Evolutionary conservation across 1,284 basidiomycete genomes (phyloP), one percentile per base, ranked within the genome.

Genomic region (Melanopsichium pennsylvanicum): DNA sequence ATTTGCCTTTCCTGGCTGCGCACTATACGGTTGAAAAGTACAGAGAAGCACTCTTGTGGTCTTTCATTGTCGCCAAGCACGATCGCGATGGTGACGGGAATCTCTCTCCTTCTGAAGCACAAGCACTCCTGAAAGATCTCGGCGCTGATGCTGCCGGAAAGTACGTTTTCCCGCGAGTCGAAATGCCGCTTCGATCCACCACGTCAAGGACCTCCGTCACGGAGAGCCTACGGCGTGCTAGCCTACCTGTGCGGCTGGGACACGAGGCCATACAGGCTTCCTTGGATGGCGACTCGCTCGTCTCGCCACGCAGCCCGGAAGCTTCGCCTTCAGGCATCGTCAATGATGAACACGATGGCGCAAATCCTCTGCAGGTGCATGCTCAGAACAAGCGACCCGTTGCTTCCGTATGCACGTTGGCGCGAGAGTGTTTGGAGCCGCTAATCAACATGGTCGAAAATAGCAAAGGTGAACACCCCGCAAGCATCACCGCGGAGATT

Each of bases 41-140:
- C 18, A 36, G 62, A 10, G 62, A 66, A 19, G 62, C 62, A 2
- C 50, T 66, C 10, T 23, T 66, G 13, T 66, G 62, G 62, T 66
- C 62, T 0, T 58, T 66, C 38, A 13, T 66, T 5, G 46, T 66
- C 4, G 62, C 62, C 25, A 59, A 45, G 27, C 62, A 66, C 19
- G 62, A 66, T 18, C 39, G 33, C 11, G 62, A 66, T 33, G 56
- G 22, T 8, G 46, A 66, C 21, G 62, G 55, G 2, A 22, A 33
- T 11, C 50, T 49, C 23, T 59, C 55, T 2, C 5, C 22, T 0
- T 15, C 33, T 9, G 62, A 66, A 37, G 38, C 44, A 0, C 15
- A 44, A 5, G 56, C 50, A 1, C 26, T 66, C 32, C 37, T 66
- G 13, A 15, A 18, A 12, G 62, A 66, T 13, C 55, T 66, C 3